phyloP scores from a whole-genome alignment of 1,139 yeast species.

The Entelexis paramagnoliae region DNA sequence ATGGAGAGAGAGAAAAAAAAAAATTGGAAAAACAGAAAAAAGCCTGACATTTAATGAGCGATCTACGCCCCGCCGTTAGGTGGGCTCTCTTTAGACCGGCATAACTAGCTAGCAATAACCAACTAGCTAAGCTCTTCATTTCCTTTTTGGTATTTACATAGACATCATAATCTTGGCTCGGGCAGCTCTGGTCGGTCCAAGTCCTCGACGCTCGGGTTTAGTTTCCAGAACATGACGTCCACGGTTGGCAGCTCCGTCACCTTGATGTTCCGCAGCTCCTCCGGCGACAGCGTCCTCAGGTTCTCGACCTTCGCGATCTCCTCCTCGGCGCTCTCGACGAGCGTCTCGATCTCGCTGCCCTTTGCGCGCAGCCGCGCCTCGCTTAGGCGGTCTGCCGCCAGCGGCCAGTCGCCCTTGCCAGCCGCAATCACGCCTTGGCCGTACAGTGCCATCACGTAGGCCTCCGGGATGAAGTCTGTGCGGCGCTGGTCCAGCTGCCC shows the following conservation, averaged over 20 bases:
- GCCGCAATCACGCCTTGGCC: conserved; percentile 73
- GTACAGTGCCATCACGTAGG: conserved; percentile 70
- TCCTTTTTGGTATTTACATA: background rate
- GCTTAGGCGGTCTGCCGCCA: conserved; percentile 52
- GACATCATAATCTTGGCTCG: conserved; percentile 8
- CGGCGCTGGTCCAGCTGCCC: conserved; percentile 38
- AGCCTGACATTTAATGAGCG: background rate
- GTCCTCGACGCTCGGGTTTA: conserved; percentile 17
- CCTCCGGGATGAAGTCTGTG: conserved; percentile 44
- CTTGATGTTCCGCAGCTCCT: conserved; percentile 12
- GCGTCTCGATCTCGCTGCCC: conserved; percentile 54
- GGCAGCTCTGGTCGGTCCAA: conserved; percentile 17
- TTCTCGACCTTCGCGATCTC: conserved; percentile 23
- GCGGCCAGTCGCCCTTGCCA: conserved; percentile 45
- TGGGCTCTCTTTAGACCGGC: no score
- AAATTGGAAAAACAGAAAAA: background rate
- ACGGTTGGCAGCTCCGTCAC: conserved; percentile 20
- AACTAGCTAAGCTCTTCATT: no score
- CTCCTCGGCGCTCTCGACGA: conserved; percentile 53
- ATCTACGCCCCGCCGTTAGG: no score
- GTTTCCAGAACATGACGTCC: conserved; percentile 25
- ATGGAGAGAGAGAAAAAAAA: background rate
- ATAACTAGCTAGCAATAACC: no score
- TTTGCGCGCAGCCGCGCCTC: conserved; percentile 66
- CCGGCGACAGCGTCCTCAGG: conserved; percentile 7